These are phyloP conservation scores for Cornus suecica DNA, from an alignment of 148 eudicot species.

Conservation along the genomic window DNA sequence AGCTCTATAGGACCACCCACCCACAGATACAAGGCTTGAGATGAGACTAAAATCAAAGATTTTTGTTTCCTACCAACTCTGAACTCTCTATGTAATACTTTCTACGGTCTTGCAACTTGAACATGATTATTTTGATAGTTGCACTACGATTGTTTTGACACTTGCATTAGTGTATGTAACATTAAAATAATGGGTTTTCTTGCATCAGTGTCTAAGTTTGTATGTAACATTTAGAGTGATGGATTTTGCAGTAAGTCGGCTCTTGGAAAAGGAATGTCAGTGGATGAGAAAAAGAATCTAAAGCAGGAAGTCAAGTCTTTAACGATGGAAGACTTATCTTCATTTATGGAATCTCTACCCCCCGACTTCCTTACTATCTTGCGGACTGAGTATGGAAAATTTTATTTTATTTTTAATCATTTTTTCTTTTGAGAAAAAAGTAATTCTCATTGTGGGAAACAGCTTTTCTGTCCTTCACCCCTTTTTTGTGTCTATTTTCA, in stretches of 20 bases:
- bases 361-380: conserved; percentile 62
- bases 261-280: conserved; percentile 67
- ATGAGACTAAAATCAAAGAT: background rate
- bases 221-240: background rate
- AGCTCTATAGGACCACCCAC: background rate
- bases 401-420: conserved; percentile 7
- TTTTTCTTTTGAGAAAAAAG: background rate
- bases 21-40: background rate
- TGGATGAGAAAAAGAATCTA: conserved; percentile 61
- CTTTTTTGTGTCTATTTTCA: conserved; percentile 25
- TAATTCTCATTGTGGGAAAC: background rate
- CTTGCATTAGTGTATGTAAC: too few species aligned
- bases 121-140: background rate
- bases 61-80: background rate
- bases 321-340: conserved; percentile 67
- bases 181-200: too few species aligned
- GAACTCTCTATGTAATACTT: background rate
- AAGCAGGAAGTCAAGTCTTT: conserved; percentile 65
- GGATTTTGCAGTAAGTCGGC: conserved; percentile 55
- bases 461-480: conserved; percentile 2
- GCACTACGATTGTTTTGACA: too few species aligned
- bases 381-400: conserved; percentile 69
- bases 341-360: conserved; percentile 89
- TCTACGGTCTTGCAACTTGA: background rate
- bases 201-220: background rate